A percentile compares a stretch with the other conserved stretches of the same genome.
phyloP scores from a whole-genome alignment of 169 alveolate genomes.

The Toxoplasma gondii region DNA sequence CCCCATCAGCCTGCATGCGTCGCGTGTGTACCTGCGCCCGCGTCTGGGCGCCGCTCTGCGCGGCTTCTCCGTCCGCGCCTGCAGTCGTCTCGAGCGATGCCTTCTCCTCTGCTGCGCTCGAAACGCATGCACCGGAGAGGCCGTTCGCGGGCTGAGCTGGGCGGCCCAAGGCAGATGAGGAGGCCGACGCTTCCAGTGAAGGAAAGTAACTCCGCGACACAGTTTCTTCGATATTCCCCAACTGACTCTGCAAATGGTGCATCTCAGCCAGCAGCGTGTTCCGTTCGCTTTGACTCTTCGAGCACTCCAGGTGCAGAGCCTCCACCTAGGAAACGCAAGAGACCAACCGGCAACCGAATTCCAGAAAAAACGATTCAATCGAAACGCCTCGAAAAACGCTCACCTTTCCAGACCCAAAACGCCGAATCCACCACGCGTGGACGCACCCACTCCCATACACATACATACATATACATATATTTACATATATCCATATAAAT shows the following conservation, averaged over 20 bases:
- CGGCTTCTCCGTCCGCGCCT: not conserved
- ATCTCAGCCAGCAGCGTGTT: constrained; percentile 1
- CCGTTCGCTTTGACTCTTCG: not conserved
- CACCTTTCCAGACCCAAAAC: no score
- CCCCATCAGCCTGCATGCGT: not conserved
- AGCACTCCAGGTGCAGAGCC: constrained; percentile 1
- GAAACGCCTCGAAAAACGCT: no score
- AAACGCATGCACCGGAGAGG: no score
- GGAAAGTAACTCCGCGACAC: not conserved
- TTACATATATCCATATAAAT: not conserved
- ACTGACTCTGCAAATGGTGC: not conserved
- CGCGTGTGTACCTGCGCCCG: no score
- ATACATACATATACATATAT: no score
- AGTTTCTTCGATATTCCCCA: not conserved
- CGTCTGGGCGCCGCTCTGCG: not conserved
- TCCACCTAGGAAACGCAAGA: not conserved
- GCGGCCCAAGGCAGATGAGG: no score
- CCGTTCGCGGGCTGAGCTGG: no score
- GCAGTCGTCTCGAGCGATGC: not conserved
- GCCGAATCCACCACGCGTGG: no score
- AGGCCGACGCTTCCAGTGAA: no score
- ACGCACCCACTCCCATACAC: no score
- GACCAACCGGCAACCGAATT: not conserved
- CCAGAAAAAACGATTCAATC: not conserved
- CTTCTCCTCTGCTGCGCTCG: not conserved